Conservation (phyloP, 495 filamentous ascomycete genomes). For the Jackrogersella minutella region DNA sequence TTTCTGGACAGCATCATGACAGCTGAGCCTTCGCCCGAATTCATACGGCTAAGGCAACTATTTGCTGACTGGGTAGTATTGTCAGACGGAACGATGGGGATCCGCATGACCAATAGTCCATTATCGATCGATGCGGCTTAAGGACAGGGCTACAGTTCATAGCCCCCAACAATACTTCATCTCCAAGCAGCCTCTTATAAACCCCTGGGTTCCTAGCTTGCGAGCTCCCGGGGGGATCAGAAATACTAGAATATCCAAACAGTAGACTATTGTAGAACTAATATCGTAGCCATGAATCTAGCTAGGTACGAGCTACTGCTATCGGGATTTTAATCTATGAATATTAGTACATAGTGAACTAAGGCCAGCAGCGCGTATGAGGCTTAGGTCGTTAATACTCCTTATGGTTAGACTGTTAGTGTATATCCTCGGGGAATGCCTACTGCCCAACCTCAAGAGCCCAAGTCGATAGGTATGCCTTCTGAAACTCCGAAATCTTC, state of each 20-base stretch:
- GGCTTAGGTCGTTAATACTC: neutral
- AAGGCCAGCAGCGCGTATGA: neutral
- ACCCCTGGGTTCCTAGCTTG: neutral
- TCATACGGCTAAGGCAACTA: too few species aligned
- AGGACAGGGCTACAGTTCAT: neutral
- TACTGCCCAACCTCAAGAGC: too few species aligned
- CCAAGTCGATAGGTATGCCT: too few species aligned
- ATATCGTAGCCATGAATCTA: neutral
- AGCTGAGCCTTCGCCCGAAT: conserved; percentile 10
- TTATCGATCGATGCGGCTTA: conserved; percentile 16
- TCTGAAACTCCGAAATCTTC: neutral
- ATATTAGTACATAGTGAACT: too few species aligned
- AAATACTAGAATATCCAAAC: neutral
- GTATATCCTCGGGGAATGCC: too few species aligned
- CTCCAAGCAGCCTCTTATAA: neutral
- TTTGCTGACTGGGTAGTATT: neutral
- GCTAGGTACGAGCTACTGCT: neutral
- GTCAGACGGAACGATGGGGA: conserved; percentile 15
- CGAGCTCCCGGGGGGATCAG: neutral
- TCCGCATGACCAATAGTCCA: neutral
- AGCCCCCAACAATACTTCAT: neutral
- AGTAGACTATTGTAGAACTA: neutral
- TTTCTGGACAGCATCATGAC: neutral
- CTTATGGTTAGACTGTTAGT: too few species aligned
- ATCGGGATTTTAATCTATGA: too few species aligned